Base-by-base conservation (phyloP, 352 stramenopile species). In the Globisporangium camurandrum region DNA sequence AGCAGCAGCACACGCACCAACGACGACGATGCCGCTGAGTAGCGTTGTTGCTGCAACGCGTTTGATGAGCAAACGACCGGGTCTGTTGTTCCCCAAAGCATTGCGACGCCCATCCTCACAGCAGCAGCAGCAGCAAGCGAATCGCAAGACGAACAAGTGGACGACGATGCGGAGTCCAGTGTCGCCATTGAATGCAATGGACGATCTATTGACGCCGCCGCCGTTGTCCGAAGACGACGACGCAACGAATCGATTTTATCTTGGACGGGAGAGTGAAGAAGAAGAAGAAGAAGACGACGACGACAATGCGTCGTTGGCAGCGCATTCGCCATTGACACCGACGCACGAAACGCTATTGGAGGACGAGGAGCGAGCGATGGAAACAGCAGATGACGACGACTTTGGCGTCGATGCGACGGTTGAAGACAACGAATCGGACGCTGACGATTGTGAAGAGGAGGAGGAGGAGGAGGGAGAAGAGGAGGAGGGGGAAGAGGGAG, bases 61-160 rank as follows among this genome's bases (percentile, higher is more conserved):
- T 53, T 80, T 88, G 56, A 88, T 91, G 58, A 85, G n/a, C n/a
- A n/a, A 85, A 27, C 70, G 71, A 34, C 76, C 76, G 2, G 71
- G 76, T 0, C 75, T 77, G 46, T 54, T 91, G 26, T 57, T 91
- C 8, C 76, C 83, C 56, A 88, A 87, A 33, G 70, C 73, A 9
- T 46, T 79, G 23, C 49, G 57, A 16, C 48, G 62, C n/a, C 30
- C n/a, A n/a, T n/a, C n/a, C n/a, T n/a, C n/a, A n/a, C n/a, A n/a
- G n/a, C n/a, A n/a, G n/a, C n/a, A n/a, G n/a, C n/a, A n/a, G n/a
- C n/a, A n/a, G n/a, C n/a, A n/a, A n/a, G n/a, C n/a, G n/a, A n/a
- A n/a, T n/a, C n/a, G n/a, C 22, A 20, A 5, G 54, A 67, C 27
- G 52, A 27, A 8, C 26, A 40, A 28, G 46, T 27, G 26, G 33